phyloP scores from a whole-genome alignment of 495 filamentous ascomycete genomes.

The Tuber indicum region DNA sequence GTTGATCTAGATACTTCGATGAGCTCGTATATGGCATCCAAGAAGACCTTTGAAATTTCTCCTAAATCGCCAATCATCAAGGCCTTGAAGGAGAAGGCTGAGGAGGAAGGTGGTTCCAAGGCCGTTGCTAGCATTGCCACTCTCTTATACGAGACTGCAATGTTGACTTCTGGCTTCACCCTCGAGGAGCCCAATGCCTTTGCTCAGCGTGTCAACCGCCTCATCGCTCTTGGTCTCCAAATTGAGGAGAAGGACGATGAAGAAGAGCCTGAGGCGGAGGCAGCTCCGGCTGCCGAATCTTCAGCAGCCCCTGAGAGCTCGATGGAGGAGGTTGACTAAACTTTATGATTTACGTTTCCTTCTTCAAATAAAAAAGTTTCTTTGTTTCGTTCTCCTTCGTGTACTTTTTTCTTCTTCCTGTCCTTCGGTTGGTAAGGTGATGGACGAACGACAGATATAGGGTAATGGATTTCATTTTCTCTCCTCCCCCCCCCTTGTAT shows the following conservation, averaged over 20 bases:
- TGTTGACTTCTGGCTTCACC: slow-evolving; percentile 97
- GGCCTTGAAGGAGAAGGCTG: slow-evolving; percentile 98
- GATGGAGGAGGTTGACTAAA: slow-evolving; percentile 65
- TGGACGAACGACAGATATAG: slow-evolving; percentile 35
- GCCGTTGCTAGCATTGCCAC: slow-evolving; percentile 97
- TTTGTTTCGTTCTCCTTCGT: slow-evolving; percentile 6
- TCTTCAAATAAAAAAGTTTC: slow-evolving; percentile 24
- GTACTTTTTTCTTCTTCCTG: slow-evolving; percentile 29
- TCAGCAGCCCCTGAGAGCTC: slow-evolving; percentile 53
- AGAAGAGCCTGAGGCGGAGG: slow-evolving; percentile 55
- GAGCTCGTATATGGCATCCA: slow-evolving; percentile 99
- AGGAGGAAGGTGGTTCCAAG: slow-evolving; percentile 90
- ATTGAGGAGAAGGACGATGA: slow-evolving; percentile 85
- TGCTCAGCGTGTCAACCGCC: slow-evolving; percentile 98
- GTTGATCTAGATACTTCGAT: slow-evolving; percentile 69
- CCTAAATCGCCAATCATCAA: slow-evolving; percentile 95
- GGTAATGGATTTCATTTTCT: slow-evolving; percentile 35
- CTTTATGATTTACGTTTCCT: slow-evolving; percentile 20
- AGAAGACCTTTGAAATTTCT: slow-evolving; percentile 99
- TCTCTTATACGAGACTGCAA: slow-evolving; percentile 96
- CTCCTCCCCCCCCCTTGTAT: slow-evolving; percentile 7
- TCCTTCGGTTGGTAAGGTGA: slow-evolving; percentile 25
- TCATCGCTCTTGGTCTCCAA: slow-evolving; percentile 92
- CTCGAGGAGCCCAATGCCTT: slow-evolving; percentile 97
- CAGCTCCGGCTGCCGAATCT: slow-evolving; percentile 50